These are phyloP conservation scores for Cucurbita argyrosperma DNA, from an alignment of 306 rosid genomes.

Conservation along the genomic window DNA sequence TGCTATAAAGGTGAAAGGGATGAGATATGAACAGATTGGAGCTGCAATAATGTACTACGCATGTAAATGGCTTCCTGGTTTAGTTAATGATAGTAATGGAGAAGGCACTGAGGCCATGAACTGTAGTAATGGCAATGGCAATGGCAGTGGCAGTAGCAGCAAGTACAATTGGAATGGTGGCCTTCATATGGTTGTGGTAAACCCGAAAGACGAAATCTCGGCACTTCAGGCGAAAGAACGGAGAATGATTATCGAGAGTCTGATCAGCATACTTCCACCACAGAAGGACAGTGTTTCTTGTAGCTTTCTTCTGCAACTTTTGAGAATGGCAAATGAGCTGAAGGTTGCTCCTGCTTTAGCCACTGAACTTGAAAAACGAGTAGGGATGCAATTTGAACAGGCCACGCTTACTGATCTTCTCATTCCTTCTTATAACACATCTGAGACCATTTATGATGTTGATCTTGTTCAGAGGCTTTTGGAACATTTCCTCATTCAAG, in stretches of 20 bases:
- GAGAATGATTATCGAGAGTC: conserved; percentile 78
- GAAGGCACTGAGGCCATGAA: conserved; percentile 22
- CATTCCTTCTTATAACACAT: conserved; percentile 48
- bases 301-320: conserved; percentile 80
- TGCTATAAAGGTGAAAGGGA: conserved; percentile 89
- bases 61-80: conserved; percentile 70
- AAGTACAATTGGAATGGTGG: conserved; percentile 58
- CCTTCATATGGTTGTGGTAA: conserved; percentile 60
- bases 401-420: conserved; percentile 68
- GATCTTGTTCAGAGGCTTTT: conserved; percentile 89
- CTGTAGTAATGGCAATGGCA: conserved; percentile 15
- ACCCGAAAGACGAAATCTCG: conserved; percentile 41
- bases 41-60: conserved; percentile 75
- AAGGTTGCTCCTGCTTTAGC: conserved; percentile 86
- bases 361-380: conserved; percentile 84
- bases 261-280: conserved; percentile 87
- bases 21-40: conserved; percentile 71
- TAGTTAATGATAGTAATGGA: conserved; percentile 23
- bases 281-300: conserved; percentile 88
- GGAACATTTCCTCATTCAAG: conserved; percentile 89
- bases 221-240: conserved; percentile 55
- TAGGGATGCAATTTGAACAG: conserved; percentile 96
- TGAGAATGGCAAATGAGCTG: conserved; percentile 69
- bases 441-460: conserved; percentile 75
- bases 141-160: conserved; percentile 23